phyloP scores from a whole-genome alignment of 495 filamentous ascomycete genomes.

The Paragyromitra xinjiangensis region DNA sequence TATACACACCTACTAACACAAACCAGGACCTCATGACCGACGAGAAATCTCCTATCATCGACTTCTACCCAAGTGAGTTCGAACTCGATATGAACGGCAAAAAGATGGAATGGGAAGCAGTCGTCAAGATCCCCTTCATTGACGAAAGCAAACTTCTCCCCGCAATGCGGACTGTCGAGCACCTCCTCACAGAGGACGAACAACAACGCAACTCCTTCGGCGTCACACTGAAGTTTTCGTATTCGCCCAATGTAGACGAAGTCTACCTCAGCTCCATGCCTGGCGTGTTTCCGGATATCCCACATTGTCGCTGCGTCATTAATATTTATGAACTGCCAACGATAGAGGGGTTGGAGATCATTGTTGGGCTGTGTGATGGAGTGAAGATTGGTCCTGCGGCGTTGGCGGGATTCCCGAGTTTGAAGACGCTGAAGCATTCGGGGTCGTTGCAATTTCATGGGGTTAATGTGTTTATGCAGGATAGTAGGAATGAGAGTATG shows the following conservation, averaged over 20 bases:
- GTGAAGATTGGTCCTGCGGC: constrained; percentile 81
- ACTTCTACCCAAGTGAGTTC: constrained; percentile 98
- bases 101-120: constrained; percentile 99
- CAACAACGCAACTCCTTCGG: constrained; percentile 87
- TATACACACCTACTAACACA: constrained; percentile 16
- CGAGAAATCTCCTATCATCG: constrained; percentile 89
- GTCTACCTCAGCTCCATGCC: constrained; percentile 84
- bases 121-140: constrained; percentile 99
- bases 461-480: constrained; percentile 95
- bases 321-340: constrained; percentile 95
- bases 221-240: constrained; percentile 89
- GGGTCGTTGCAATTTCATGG: constrained; percentile 87
- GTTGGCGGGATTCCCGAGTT: constrained; percentile 89
- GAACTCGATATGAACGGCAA: constrained; percentile 99
- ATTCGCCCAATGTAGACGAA: constrained; percentile 77
- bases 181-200: constrained; percentile 77
- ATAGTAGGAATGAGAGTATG: constrained; percentile 97
- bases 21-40: constrained; percentile 82
- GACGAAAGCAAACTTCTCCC: constrained; percentile 83
- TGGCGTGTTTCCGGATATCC: constrained; percentile 89
- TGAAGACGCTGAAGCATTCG: constrained; percentile 81
- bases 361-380: constrained; percentile 85
- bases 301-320: constrained; percentile 87
- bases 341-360: constrained; percentile 87
- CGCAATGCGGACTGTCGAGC: constrained; percentile 85